Base-by-base conservation (phyloP, 208 protist genomes). In the Trypanosoma melophagium region DNA sequence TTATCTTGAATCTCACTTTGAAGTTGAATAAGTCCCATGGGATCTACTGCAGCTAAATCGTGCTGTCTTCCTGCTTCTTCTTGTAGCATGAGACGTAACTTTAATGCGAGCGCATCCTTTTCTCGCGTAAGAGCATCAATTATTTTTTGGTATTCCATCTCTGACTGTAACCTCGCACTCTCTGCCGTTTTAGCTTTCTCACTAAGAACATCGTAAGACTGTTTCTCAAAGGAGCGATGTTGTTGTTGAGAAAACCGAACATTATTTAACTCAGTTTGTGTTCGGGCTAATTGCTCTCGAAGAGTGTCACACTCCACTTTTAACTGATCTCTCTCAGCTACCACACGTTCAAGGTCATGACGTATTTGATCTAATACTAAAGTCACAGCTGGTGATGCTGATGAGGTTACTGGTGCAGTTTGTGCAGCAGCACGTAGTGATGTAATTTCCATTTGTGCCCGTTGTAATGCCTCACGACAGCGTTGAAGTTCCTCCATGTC, bases 1-100 rank as follows among this genome's bases (percentile, higher is more conserved):
- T 84, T 84, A n/a, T 81, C 67, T 14, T 79, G 72, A 24, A 84
- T 56, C 59, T 93, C 85, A 21, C 54, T 52, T 52, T 96, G 80
- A 19, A 93, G 55, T 56, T 86, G 69, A 25, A 66, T 31, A 25
- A 92, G 42, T 12, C 58, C 63, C 0, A 60, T 56, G 12, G 77
- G 76, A 65, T 89, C 84, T 12, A 74, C 47, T 21, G 59, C 21
- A 13, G 68, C 19, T 17, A 41, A 40, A 17, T 61, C 68, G 2
- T 53, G 25, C 7, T 8, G 19, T 14, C 16, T n/a, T 17, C 61
- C 69, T 0, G 17, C 14, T 13, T 55, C 21, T 24, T 59, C 64
- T 42, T 67, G 57, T 55, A 71, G 52, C 47, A 64, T 2, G 41
- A 74, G 60, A 19, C 60, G 70, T 38, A 89, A 22, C 69, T 83